Evolutionary conservation across 1,284 basidiomycete genomes (phyloP).

Genomic region (Malassezia restricta): DNA sequence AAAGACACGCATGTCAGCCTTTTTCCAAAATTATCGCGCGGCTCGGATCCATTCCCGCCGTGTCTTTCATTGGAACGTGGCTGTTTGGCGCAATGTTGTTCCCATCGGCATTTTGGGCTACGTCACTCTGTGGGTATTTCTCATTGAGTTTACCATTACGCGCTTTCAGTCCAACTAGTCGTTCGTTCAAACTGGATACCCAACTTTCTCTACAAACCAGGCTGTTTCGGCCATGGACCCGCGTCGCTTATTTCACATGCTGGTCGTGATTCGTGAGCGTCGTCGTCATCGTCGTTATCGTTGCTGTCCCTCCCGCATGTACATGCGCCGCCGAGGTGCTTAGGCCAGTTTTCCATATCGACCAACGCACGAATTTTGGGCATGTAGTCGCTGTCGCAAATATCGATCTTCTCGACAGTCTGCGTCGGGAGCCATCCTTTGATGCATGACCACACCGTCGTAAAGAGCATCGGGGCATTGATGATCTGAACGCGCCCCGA

Average conservation of each 20-base stretch:
- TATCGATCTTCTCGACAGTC: constrained; percentile 42
- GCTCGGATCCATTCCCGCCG: constrained; percentile 17
- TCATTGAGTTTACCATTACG: constrained; percentile 14
- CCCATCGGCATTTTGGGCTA: constrained; percentile 37
- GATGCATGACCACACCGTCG: constrained; percentile 36
- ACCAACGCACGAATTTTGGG: constrained; percentile 26
- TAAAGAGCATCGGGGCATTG: constrained; percentile 39
- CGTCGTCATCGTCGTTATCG: too few species aligned
- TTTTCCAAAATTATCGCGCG: constrained; percentile 14
- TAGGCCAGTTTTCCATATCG: constrained; percentile 27
- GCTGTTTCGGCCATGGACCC: constrained; percentile 26
- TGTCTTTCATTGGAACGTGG: constrained; percentile 44
- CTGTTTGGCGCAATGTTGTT: constrained; percentile 38
- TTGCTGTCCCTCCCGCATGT: constrained; percentile 14
- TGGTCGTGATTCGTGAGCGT: background rate
- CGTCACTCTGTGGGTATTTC: constrained; percentile 33
- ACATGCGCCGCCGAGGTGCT: constrained; percentile 33
- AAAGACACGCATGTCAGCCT: constrained; percentile 5
- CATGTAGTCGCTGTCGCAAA: constrained; percentile 29
- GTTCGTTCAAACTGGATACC: background rate
- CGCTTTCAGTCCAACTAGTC: background rate
- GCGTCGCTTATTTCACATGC: constrained; percentile 25
- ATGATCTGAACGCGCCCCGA: constrained; percentile 42
- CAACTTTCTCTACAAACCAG: background rate
- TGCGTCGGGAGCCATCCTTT: constrained; percentile 39